Conservation (phyloP, 2,329 filamentous ascomycete genomes). For the Knufia fluminis region DNA sequence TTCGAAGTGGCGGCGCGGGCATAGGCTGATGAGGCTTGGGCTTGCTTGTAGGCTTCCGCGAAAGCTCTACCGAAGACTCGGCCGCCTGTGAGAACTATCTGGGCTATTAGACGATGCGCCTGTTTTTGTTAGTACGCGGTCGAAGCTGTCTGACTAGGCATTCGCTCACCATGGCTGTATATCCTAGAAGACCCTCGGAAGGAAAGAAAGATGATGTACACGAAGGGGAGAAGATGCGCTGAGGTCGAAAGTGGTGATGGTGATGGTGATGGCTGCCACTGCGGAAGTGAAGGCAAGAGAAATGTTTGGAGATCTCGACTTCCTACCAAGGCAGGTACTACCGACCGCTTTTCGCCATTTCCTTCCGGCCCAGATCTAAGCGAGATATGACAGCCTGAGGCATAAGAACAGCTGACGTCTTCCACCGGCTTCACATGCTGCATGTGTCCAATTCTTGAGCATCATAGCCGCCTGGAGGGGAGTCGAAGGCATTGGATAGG, state of each 20-base stretch:
- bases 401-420: too few relatives aligned
- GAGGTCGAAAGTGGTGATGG: background rate
- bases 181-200: too few relatives aligned
- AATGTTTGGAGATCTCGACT: background rate
- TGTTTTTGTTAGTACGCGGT: slow-evolving; percentile 30
- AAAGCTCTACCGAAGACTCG: slow-evolving; percentile 91
- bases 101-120: slow-evolving; percentile 91
- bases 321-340: background rate
- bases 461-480: background rate
- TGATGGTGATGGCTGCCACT: background rate
- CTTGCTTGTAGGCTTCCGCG: slow-evolving; percentile 90
- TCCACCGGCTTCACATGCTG: background rate
- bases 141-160: background rate
- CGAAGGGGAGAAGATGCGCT: background rate
- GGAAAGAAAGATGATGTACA: background rate
- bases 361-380: background rate
- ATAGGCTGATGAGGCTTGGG: slow-evolving; percentile 75
- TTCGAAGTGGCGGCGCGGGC: slow-evolving; percentile 60
- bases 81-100: slow-evolving; percentile 81
- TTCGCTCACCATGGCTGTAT: slow-evolving; percentile 5
- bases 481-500: background rate
- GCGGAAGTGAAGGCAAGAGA: background rate
- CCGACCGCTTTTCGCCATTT: background rate
- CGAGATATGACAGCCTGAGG: too few relatives aligned
- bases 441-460: background rate